A percentile compares a stretch with the other conserved stretches of the same genome.
These are phyloP conservation scores for Protea cynaroides DNA, from an alignment of 164 flowering plant species.

Conservation along the genomic window DNA sequence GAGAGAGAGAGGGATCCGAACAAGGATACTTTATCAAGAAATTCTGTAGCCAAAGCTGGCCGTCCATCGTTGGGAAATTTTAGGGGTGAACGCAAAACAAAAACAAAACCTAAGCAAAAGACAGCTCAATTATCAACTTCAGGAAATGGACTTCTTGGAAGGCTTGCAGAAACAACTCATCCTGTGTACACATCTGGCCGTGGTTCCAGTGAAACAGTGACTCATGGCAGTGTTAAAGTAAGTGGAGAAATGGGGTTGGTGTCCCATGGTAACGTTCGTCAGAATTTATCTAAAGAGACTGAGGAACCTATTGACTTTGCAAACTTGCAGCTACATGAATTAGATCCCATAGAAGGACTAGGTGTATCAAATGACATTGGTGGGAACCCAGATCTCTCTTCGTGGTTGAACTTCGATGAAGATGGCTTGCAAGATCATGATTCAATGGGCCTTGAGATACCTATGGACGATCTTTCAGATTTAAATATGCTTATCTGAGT, in stretches of 20 bases:
- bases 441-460: slow-evolving; percentile 55
- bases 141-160: slow-evolving; percentile 36
- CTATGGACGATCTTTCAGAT: slow-evolving; percentile 71
- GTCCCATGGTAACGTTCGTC: slow-evolving; percentile 17
- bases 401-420: slow-evolving; percentile 50
- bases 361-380: slow-evolving; percentile 33
- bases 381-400: slow-evolving; percentile 40
- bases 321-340: slow-evolving; percentile 34
- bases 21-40: slow-evolving; percentile 28
- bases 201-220: slow-evolving; percentile 21
- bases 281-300: slow-evolving; percentile 23
- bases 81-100: slow-evolving; percentile 60
- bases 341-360: slow-evolving; percentile 43
- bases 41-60: slow-evolving; percentile 41
- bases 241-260: slow-evolving; percentile 23
- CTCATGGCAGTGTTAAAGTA: slow-evolving; percentile 15
- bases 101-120: slow-evolving; percentile 75
- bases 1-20: slow-evolving; percentile 58
- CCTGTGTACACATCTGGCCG: slow-evolving; percentile 19
- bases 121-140: slow-evolving; percentile 51
- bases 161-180: slow-evolving; percentile 24
- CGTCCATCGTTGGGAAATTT: slow-evolving; percentile 30
- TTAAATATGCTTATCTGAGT: slow-evolving; percentile 45
- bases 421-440: slow-evolving; percentile 54
- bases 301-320: slow-evolving; percentile 38